Evolutionary conservation across 192 early-diverging fungal species (phyloP).

Genomic region (Dimargaris cristalligena): DNA sequence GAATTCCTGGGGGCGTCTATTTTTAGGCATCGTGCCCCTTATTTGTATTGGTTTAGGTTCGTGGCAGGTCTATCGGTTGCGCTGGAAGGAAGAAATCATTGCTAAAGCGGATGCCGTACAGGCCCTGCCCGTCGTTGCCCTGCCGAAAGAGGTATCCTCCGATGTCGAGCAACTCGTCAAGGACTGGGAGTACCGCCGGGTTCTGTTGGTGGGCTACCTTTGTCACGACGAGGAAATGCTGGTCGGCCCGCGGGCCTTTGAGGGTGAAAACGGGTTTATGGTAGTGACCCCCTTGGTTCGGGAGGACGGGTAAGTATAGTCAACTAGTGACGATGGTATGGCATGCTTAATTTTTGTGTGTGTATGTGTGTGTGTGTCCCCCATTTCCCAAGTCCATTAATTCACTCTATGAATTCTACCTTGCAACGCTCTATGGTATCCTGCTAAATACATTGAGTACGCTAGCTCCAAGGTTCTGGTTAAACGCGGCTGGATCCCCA

Average conservation of each 20-base stretch:
- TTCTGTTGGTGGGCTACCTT: constrained; percentile 49
- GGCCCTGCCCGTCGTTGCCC: not conserved
- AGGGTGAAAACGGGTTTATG: constrained; percentile 53
- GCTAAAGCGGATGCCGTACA: constrained; percentile 7
- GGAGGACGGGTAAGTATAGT: constrained; percentile 32
- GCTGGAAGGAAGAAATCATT: constrained; percentile 77
- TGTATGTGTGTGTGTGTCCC: not conserved
- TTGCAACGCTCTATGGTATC: not conserved
- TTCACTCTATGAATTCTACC: not conserved
- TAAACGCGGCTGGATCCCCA: constrained; percentile 78
- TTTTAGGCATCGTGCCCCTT: not conserved
- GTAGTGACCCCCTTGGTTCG: constrained; percentile 60
- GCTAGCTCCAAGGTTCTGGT: constrained; percentile 51
- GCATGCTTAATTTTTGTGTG: not conserved
- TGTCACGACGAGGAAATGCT: constrained; percentile 62
- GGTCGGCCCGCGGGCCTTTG: constrained; percentile 57
- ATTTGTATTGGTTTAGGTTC: constrained; percentile 49
- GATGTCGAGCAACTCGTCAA: constrained; percentile 11
- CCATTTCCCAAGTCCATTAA: not conserved
- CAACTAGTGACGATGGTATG: not conserved
- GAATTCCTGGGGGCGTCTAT: not conserved
- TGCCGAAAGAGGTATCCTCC: not conserved
- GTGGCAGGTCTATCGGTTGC: constrained; percentile 77
- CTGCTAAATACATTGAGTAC: not conserved
- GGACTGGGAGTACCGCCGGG: constrained; percentile 61